A percentile compares a stretch with the other conserved stretches of the same genome.
These are phyloP conservation scores for Penicillium samsonianum DNA, from an alignment of 495 filamentous ascomycete genomes.

Conservation along the genomic window DNA sequence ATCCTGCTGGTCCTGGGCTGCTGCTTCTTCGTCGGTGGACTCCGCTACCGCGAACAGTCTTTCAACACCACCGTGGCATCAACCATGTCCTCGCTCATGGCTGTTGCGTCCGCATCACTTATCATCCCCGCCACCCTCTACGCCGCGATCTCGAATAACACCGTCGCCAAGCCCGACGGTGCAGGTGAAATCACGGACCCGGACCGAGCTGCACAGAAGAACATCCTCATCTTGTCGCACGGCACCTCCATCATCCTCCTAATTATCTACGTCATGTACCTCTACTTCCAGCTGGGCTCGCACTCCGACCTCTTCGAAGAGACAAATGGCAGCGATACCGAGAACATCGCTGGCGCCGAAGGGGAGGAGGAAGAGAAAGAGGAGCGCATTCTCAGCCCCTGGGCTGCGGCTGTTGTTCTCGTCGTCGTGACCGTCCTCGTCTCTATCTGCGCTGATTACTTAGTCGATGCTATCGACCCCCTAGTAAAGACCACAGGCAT, in stretches of 20 bases:
- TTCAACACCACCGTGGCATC: conserved; percentile 90
- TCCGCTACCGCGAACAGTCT: conserved; percentile 63
- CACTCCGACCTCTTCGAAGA: conserved; percentile 81
- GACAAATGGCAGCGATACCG: conserved; percentile 44
- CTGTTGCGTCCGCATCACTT: conserved; percentile 83
- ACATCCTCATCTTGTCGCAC: conserved; percentile 82
- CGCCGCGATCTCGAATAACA: conserved; percentile 45
- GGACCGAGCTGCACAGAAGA: conserved; percentile 31
- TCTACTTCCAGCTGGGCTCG: conserved; percentile 84
- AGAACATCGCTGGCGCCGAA: conserved; percentile 36
- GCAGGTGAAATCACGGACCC: conserved; percentile 13
- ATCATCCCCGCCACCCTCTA: conserved; percentile 89
- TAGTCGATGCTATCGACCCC: conserved; percentile 89
- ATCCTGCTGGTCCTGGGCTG: conserved; percentile 93
- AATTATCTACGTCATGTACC: conserved; percentile 84
- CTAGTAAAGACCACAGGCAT: conserved; percentile 82
- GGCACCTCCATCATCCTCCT: conserved; percentile 90
- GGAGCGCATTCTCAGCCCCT: conserved; percentile 63
- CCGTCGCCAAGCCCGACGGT: neutral
- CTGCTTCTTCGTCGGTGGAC: conserved; percentile 91
- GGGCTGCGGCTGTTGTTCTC: conserved; percentile 71
- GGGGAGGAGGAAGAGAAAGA: conserved; percentile 53
- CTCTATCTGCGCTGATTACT: conserved; percentile 89
- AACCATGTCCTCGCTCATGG: conserved; percentile 95
- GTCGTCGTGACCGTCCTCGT: conserved; percentile 78